phyloP scores from a whole-genome alignment of 2,329 filamentous ascomycete species.

The Clarireedia paspali region DNA sequence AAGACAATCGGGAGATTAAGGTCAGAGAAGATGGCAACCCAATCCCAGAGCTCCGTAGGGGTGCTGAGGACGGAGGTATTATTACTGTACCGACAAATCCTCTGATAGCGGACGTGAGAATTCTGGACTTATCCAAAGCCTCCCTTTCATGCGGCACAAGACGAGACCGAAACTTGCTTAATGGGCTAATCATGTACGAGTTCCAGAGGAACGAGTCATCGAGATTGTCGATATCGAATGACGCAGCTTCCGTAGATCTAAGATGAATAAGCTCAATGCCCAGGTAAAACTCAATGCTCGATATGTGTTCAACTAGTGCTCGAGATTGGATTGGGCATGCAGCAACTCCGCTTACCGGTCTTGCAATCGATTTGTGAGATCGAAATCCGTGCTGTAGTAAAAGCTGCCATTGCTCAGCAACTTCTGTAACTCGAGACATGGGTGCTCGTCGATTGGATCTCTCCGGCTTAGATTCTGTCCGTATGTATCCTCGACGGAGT shows the following conservation, averaged over 20 bases:
- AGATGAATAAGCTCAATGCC: conserved; percentile 3
- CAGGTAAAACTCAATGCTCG: not conserved
- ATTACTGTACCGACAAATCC: conserved; percentile 86
- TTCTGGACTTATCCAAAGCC: conserved; percentile 76
- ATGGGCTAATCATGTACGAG: conserved; percentile 91
- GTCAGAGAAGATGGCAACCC: conserved; percentile 79
- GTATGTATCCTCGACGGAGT: conserved; percentile 31
- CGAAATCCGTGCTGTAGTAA: conserved; percentile 98
- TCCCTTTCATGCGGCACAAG: conserved; percentile 68
- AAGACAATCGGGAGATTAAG: conserved; percentile 86
- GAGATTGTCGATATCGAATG: conserved; percentile 86
- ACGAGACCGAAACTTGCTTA: conserved; percentile 81
- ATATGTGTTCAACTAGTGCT: not conserved
- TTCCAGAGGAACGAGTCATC: conserved; percentile 96
- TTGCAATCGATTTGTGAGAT: conserved; percentile 87
- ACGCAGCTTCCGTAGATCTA: conserved; percentile 65
- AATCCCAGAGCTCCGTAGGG: conserved; percentile 55
- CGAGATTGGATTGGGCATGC: conserved; percentile 1
- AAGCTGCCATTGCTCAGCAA: conserved; percentile 89
- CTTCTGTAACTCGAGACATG: conserved; percentile 85
- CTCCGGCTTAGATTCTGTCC: conserved; percentile 50
- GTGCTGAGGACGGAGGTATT: conserved; percentile 69
- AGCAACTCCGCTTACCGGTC: conserved; percentile 51
- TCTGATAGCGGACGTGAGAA: conserved; percentile 87
- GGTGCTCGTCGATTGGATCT: conserved; percentile 72